phyloP scores from a whole-genome alignment of 371 early-diverging fungal species.

The Chytridium lagenaria region DNA sequence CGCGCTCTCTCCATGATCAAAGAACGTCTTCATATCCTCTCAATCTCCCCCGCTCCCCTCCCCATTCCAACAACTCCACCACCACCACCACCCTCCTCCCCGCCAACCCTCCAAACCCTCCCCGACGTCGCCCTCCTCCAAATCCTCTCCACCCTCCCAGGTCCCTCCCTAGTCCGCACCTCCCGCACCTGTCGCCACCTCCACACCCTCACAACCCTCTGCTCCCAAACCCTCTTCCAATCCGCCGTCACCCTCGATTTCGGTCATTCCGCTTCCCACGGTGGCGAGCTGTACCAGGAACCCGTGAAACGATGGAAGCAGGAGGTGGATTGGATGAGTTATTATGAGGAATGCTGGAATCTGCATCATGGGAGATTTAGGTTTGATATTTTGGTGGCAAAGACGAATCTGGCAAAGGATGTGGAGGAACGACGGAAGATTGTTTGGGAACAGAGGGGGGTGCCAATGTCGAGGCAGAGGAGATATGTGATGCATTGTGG shows the following conservation, averaged over 20 bases:
- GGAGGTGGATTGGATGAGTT: slow-evolving; percentile 1
- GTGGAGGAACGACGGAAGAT: not conserved
- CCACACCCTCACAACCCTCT: not conserved
- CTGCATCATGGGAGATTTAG: slow-evolving; percentile 29
- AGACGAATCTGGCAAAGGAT: slow-evolving; percentile 9
- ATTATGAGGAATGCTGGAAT: slow-evolving; percentile 21
- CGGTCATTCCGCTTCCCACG: not conserved
- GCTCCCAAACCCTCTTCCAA: not conserved
- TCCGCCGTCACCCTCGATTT: not conserved
- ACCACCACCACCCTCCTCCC: not conserved
- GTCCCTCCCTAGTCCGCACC: not conserved
- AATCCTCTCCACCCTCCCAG: not conserved
- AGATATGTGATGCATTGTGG: slow-evolving; percentile 37
- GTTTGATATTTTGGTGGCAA: slow-evolving; percentile 32
- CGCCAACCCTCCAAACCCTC: not conserved
- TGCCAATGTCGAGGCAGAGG: not conserved
- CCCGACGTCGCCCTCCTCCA: slow-evolving; percentile 5
- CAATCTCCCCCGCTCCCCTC: no score
- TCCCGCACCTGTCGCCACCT: not conserved
- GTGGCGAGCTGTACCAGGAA: not conserved
- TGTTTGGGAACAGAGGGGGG: slow-evolving; percentile 6
- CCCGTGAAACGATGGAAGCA: not conserved
- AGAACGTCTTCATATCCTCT: no score
- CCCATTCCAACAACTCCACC: not conserved
- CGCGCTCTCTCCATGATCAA: no score